Percentiles rank a stretch among this genome's conserved stretches.
These are phyloP conservation scores for Haplosporangium sp. DNA, from an alignment of 371 early-diverging fungal genomes.

Conservation along the genomic window DNA sequence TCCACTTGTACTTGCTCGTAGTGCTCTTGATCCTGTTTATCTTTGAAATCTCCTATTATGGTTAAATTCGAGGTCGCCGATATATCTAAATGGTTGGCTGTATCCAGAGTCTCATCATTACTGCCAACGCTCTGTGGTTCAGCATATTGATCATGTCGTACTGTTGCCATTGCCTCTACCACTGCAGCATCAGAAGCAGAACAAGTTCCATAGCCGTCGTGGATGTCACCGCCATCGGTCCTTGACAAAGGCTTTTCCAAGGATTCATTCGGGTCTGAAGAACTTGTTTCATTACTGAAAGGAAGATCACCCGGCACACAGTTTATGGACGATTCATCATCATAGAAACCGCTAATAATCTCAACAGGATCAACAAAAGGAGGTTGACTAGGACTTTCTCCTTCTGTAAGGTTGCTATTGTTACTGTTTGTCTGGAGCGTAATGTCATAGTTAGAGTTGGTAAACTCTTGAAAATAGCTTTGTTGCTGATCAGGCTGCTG, in stretches of 20 bases:
- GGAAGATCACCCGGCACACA: neutral
- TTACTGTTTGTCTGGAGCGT: neutral
- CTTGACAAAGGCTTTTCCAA: neutral
- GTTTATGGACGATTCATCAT: neutral
- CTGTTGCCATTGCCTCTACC: too few species aligned
- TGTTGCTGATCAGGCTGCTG: neutral
- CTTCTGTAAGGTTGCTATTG: neutral
- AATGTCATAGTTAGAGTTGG: neutral
- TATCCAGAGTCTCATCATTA: neutral
- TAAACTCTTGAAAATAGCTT: constrained; percentile 4
- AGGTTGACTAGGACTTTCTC: neutral
- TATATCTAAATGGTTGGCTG: too few species aligned
- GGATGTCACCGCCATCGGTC: neutral
- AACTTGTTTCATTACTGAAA: neutral
- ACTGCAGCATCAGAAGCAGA: too few species aligned
- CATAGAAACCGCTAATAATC: neutral
- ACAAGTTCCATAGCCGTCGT: neutral
- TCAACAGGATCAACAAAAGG: neutral
- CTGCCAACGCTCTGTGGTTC: neutral
- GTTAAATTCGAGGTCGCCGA: too few species aligned
- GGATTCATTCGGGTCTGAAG: neutral
- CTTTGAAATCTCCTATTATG: too few species aligned
- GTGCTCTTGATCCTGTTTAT: too few species aligned
- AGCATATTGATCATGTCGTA: neutral
- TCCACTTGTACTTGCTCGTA: too few species aligned